A percentile compares a stretch with the other conserved stretches of the same genome.
These are phyloP conservation scores for Prunus dulcis DNA, from an alignment of 306 rosid genomes.

Conservation along the genomic window DNA sequence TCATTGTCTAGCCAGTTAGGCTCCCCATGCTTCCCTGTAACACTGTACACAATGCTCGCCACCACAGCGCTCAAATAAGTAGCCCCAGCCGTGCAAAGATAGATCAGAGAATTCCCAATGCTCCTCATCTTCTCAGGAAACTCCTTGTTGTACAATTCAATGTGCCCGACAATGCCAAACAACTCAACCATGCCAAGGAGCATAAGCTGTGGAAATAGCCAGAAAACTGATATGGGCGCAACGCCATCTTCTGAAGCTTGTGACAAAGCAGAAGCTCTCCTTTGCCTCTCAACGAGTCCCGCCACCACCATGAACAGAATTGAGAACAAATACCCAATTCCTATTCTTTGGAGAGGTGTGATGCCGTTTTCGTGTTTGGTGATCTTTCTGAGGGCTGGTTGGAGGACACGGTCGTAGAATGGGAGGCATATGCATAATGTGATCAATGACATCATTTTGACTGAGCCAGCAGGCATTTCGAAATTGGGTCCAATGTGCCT, in stretches of 20 bases:
- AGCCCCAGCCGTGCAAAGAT: slow-evolving; percentile 22
- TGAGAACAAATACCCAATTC: not conserved
- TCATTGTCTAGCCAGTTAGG: slow-evolving; percentile 50
- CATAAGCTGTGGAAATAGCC: slow-evolving; percentile 49
- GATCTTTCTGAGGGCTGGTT: slow-evolving; percentile 40
- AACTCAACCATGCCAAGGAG: slow-evolving; percentile 25
- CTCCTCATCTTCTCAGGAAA: slow-evolving; percentile 49
- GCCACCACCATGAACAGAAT: not conserved
- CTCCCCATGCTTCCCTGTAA: slow-evolving; percentile 26
- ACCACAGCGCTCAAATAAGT: slow-evolving; percentile 32
- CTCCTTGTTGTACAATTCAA: slow-evolving; percentile 49
- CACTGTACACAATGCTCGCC: slow-evolving; percentile 25
- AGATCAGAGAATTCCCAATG: slow-evolving; percentile 34
- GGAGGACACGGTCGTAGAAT: slow-evolving; percentile 44
- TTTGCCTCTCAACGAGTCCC: not conserved
- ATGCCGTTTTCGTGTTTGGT: slow-evolving; percentile 59
- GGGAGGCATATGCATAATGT: slow-evolving; percentile 55
- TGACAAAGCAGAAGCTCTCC: not conserved
- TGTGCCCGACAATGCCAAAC: slow-evolving; percentile 40
- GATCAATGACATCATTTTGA: slow-evolving; percentile 44
- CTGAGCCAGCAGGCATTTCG: slow-evolving; percentile 64
- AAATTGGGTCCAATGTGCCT: slow-evolving; percentile 63
- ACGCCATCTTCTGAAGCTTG: not conserved
- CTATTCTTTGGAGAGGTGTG: slow-evolving; percentile 34
- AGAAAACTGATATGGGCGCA: slow-evolving; percentile 40